Conservation (phyloP, 768 basidiomycete genomes). For the Mycena albidolilacea region DNA sequence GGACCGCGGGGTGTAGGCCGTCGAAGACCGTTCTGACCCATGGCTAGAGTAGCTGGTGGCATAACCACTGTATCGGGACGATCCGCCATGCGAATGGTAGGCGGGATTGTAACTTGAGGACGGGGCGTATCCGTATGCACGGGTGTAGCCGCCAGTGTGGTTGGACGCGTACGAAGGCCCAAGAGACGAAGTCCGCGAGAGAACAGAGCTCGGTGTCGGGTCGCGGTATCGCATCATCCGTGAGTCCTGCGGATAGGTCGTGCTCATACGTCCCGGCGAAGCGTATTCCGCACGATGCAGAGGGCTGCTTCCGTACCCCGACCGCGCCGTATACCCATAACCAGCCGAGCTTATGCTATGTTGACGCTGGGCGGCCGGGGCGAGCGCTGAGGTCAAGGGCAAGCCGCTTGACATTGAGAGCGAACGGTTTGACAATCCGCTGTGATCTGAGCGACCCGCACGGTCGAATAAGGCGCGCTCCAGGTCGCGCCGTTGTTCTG, state of each 20-base stretch:
- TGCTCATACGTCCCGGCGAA: not conserved
- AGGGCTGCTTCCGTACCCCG: conserved; percentile 23
- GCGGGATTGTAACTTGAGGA: conserved; percentile 20
- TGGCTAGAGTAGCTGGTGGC: conserved; percentile 2
- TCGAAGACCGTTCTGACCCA: conserved; percentile 13
- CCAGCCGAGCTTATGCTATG: conserved; percentile 9
- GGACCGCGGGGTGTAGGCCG: conserved; percentile 10
- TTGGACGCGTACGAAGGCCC: not conserved
- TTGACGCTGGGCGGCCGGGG: conserved; percentile 9
- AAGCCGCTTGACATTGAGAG: conserved; percentile 27
- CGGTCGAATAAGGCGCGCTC: conserved; percentile 43
- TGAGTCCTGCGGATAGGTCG: conserved; percentile 16
- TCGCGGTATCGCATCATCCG: conserved; percentile 20
- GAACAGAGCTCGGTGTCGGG: conserved; percentile 12
- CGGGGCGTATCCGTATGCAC: conserved; percentile 12
- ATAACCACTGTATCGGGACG: conserved; percentile 30
- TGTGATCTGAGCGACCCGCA: conserved; percentile 12
- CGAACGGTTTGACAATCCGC: conserved; percentile 19
- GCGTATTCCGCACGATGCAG: conserved; percentile 1
- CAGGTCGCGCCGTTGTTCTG: conserved; percentile 47
- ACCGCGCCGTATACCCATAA: conserved; percentile 10
- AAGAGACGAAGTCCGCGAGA: conserved; percentile 19
- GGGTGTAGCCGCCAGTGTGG: conserved; percentile 6
- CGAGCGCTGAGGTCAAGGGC: not conserved
- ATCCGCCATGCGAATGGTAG: conserved; percentile 13